A percentile compares a stretch with the other conserved stretches of the same genome.
Conservation (phyloP, 352 stramenopile genomes). For the Phytophthora syringae region DNA sequence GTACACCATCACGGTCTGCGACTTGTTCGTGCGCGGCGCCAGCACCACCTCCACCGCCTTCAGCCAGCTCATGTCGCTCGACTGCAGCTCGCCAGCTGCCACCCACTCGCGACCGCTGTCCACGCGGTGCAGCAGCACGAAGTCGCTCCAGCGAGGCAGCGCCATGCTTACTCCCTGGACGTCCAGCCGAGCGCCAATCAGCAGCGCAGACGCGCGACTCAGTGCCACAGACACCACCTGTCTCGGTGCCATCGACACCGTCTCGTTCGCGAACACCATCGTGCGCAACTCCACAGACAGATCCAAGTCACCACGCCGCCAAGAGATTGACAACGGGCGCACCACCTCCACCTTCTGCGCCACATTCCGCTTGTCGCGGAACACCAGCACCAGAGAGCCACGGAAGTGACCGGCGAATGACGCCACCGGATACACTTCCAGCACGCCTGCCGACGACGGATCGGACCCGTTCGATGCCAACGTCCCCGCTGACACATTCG, state of each 20-base stretch:
- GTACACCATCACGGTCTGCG: no score
- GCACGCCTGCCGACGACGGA: background rate
- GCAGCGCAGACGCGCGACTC: conserved; percentile 14
- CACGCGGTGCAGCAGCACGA: conserved; percentile 10
- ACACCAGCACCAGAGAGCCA: conserved; percentile 8
- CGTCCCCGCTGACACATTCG: conserved; percentile 10
- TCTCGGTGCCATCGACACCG: conserved; percentile 17
- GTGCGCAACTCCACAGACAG: conserved; percentile 13
- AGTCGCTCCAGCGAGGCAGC: conserved; percentile 6
- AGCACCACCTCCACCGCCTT: conserved; percentile 7
- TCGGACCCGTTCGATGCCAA: conserved; percentile 1
- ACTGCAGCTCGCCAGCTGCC: conserved; percentile 6
- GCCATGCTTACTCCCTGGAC: background rate
- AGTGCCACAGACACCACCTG: conserved; percentile 23
- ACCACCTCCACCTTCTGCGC: conserved; percentile 2
- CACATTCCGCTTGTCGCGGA: conserved; percentile 2
- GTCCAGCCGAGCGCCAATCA: conserved; percentile 5
- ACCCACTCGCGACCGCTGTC: background rate
- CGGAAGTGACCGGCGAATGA: conserved; percentile 9
- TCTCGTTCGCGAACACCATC: background rate
- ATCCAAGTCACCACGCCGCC: conserved; percentile 1
- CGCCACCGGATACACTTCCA: conserved; percentile 2
- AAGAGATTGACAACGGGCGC: background rate
- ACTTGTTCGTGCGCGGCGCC: conserved; percentile 20
- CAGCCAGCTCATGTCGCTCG: conserved; percentile 28